Percentiles rank a stretch among this genome's conserved stretches.
Conservation (phyloP, 179 eudicot genomes). For the Amaranthus tricolor region DNA sequence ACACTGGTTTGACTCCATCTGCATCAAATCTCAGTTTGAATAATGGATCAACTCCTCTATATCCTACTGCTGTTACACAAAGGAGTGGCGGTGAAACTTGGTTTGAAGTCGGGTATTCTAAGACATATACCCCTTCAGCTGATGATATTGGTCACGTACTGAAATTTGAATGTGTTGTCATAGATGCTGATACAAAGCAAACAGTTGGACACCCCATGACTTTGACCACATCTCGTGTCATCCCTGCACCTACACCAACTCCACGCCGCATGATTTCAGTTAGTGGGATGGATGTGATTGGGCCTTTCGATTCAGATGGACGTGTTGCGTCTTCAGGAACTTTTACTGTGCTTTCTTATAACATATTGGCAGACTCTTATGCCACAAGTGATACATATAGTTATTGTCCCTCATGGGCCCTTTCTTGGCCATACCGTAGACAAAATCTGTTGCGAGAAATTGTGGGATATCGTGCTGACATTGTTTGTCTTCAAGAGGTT, state of each 20-base stretch:
- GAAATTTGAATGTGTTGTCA: slow-evolving; percentile 83
- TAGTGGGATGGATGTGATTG: slow-evolving; percentile 55
- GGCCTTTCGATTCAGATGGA: slow-evolving; percentile 66
- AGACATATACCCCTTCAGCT: slow-evolving; percentile 84
- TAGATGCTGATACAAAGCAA: slow-evolving; percentile 69
- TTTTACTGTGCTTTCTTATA: slow-evolving; percentile 93
- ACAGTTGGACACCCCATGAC: slow-evolving; percentile 65
- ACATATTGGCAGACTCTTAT: slow-evolving; percentile 74
- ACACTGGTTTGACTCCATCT: slow-evolving; percentile 50
- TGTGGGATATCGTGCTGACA: slow-evolving; percentile 87
- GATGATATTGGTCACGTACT: slow-evolving; percentile 95
- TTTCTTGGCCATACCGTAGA: slow-evolving; percentile 93
- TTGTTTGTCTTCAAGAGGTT: slow-evolving; percentile 98
- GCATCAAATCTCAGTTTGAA: slow-evolving; percentile 58
- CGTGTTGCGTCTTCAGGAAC: slow-evolving; percentile 58
- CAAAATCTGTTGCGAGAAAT: slow-evolving; percentile 93
- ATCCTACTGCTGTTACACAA: slow-evolving; percentile 67
- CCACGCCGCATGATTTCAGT: slow-evolving; percentile 83
- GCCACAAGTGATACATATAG: slow-evolving; percentile 76
- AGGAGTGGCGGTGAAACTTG: slow-evolving; percentile 92
- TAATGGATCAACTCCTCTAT: slow-evolving; percentile 62
- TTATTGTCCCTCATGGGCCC: slow-evolving; percentile 99
- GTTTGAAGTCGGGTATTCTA: slow-evolving; percentile 83
- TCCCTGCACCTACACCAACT: slow-evolving; percentile 95
- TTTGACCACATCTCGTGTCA: slow-evolving; percentile 79